Conservation (phyloP, 2,329 filamentous ascomycete species). For the Aspergillus transmontanensis region DNA sequence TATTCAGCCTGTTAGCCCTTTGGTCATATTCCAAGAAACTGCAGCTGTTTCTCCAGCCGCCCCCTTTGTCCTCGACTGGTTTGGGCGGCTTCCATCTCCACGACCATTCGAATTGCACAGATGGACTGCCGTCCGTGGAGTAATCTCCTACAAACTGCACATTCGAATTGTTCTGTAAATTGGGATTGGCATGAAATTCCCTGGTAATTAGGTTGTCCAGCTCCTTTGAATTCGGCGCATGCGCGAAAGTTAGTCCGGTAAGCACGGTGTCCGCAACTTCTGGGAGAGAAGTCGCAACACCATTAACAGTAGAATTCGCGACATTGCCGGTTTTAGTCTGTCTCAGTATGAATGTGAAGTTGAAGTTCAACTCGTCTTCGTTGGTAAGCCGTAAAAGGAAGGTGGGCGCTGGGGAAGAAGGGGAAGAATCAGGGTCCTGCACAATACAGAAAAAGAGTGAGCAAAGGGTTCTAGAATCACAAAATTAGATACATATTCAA, state of each 20-base stretch:
- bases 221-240: constrained; percentile 81
- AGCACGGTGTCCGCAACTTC: constrained; percentile 71
- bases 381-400: constrained; percentile 87
- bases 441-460: constrained; percentile 24
- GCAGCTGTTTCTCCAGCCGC: constrained; percentile 94
- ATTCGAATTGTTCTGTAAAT: constrained; percentile 95
- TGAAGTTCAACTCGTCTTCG: constrained; percentile 90
- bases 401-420: constrained; percentile 54
- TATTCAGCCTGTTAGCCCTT: constrained; percentile 83
- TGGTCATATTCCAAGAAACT: constrained; percentile 98
- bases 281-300: constrained; percentile 54
- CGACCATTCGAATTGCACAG: constrained; percentile 88
- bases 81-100: constrained; percentile 98
- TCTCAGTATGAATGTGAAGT: constrained; percentile 83
- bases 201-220: constrained; percentile 91
- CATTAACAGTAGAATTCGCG: constrained; percentile 55
- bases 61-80: constrained; percentile 74
- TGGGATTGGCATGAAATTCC: constrained; percentile 96
- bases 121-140: constrained; percentile 76
- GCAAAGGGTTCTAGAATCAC: not conserved
- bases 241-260: constrained; percentile 88
- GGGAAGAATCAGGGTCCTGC: constrained; percentile 74
- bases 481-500: not conserved
- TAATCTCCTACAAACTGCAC: constrained; percentile 95
- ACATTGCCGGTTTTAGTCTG: constrained; percentile 51